Percentiles rank a stretch among this genome's conserved stretches.
Conservation (phyloP, 306 rosid species). For the Castanea crenata region DNA sequence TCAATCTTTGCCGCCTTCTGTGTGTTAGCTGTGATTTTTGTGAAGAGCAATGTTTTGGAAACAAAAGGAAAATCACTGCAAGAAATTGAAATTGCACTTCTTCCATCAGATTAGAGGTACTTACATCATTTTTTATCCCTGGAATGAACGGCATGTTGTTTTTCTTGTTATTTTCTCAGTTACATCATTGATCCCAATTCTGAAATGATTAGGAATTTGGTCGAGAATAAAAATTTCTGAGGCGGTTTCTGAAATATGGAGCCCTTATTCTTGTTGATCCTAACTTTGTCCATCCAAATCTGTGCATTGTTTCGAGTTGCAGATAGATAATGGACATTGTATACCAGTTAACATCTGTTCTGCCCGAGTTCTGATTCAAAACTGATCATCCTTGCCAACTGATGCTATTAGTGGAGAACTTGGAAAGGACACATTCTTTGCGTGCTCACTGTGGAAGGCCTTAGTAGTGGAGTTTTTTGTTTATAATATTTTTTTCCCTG, state of each 20-base stretch:
- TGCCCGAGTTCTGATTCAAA: background rate
- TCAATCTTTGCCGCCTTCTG: conserved; percentile 56
- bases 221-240: too few relatives aligned
- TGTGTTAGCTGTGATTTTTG: conserved; percentile 56
- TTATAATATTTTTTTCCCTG: background rate
- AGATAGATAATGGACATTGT: background rate
- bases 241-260: background rate
- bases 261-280: background rate
- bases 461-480: background rate
- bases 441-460: conserved; percentile 14
- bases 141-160: background rate
- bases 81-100: conserved; percentile 78
- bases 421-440: background rate
- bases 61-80: conserved; percentile 91
- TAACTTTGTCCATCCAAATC: background rate
- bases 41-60: conserved; percentile 74
- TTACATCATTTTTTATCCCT: too few relatives aligned
- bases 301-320: background rate
- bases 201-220: background rate
- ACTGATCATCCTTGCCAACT: background rate
- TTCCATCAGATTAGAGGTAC: conserved; percentile 48
- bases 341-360: background rate
- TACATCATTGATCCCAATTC: background rate
- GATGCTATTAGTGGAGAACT: background rate
- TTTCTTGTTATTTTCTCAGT: conserved; percentile 15